Evolutionary conservation across 257 asterid species (phyloP).

Genomic region (Salvia hispanica): DNA sequence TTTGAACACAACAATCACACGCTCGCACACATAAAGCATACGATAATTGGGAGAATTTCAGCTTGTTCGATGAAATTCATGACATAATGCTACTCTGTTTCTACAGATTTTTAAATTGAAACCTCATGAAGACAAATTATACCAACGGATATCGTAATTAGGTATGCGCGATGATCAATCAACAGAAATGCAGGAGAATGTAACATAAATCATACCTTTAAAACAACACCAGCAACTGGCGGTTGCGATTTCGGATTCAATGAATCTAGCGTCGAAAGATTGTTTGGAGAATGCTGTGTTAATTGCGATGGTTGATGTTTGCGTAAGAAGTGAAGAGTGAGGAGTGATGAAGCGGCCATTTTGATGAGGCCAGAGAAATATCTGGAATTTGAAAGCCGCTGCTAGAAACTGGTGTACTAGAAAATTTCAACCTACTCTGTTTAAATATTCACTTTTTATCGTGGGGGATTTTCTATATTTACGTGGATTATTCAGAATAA

Average conservation of each 20-base stretch:
- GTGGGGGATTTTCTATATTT: too few relatives aligned
- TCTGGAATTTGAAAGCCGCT: conserved; percentile 33
- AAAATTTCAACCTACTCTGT: too few relatives aligned
- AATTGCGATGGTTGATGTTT: not conserved
- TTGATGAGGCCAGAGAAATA: conserved; percentile 25
- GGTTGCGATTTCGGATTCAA: not conserved
- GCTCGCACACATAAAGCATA: too few relatives aligned
- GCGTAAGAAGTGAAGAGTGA: not conserved
- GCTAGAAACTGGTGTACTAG: conserved; percentile 45
- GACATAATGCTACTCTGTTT: too few relatives aligned
- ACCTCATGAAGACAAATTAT: too few relatives aligned
- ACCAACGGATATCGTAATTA: not conserved
- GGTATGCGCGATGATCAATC: not conserved
- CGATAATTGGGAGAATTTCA: too few relatives aligned
- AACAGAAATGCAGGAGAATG: not conserved
- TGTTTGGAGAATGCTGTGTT: not conserved
- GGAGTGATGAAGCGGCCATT: not conserved
- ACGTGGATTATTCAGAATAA: too few relatives aligned
- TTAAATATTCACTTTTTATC: too few relatives aligned
- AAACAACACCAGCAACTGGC: not conserved
- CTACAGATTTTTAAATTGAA: too few relatives aligned
- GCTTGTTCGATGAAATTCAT: not conserved
- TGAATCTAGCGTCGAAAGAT: not conserved
- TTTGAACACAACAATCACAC: too few relatives aligned
- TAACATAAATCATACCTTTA: conserved; percentile 25